These are phyloP conservation scores for Echium plantagineum DNA, from an alignment of 257 asterid species.

Conservation along the genomic window DNA sequence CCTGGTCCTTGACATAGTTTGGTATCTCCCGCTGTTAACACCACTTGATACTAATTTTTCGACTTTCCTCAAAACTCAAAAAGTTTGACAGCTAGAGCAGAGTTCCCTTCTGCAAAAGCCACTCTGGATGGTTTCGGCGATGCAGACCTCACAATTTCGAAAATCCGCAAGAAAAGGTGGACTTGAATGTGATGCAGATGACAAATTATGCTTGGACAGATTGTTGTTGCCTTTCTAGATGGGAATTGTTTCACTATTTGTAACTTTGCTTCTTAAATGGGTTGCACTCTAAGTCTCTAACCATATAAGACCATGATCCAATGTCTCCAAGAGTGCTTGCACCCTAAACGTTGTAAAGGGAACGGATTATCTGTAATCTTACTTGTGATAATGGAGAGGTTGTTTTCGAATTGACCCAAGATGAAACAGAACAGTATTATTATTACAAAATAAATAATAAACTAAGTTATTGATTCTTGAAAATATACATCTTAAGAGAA, in stretches of 20 bases:
- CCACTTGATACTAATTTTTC: neutral
- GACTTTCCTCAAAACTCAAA: neutral
- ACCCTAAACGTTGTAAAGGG: too few species aligned
- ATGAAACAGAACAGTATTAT: too few species aligned
- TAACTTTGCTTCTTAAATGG: neutral
- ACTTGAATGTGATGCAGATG: conserved; percentile 11
- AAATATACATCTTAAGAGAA: too few species aligned
- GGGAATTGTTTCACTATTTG: neutral
- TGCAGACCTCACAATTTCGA: conserved; percentile 52
- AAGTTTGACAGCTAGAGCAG: conserved; percentile 78
- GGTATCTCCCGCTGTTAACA: neutral
- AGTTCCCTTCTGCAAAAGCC: conserved; percentile 53
- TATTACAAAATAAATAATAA: too few species aligned
- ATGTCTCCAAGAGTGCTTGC: too few species aligned
- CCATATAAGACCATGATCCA: too few species aligned
- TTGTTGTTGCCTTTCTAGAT: neutral
- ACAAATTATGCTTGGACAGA: neutral
- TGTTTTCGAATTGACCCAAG: too few species aligned
- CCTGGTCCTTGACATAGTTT: neutral
- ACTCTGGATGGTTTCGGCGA: conserved; percentile 89
- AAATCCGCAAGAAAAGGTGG: conserved; percentile 31
- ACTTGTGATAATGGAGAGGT: too few species aligned
- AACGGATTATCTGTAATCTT: too few species aligned
- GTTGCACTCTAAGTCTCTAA: too few species aligned
- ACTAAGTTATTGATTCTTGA: too few species aligned